Conservation (phyloP, 768 basidiomycete genomes). For the Gymnopilus junonius region DNA sequence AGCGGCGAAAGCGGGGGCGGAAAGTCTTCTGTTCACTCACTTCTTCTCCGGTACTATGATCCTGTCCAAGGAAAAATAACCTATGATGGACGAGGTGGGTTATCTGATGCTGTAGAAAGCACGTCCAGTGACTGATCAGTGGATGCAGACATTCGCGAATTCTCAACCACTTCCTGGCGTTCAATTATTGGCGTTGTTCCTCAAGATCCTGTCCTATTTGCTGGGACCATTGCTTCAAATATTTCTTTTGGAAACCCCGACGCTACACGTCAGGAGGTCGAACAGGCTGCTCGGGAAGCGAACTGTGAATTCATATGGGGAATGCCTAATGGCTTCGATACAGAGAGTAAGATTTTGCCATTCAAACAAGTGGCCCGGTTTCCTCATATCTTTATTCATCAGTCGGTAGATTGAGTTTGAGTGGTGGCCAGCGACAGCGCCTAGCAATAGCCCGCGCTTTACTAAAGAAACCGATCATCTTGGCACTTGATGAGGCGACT, state of each 20-base stretch:
- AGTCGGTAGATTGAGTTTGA: constrained; percentile 74
- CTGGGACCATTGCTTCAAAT: constrained; percentile 93
- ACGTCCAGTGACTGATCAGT: neutral
- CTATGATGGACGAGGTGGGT: constrained; percentile 82
- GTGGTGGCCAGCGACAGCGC: constrained; percentile 82
- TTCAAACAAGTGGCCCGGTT: neutral
- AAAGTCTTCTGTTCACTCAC: constrained; percentile 89
- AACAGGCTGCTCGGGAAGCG: constrained; percentile 85
- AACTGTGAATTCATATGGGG: constrained; percentile 98
- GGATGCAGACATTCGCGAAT: constrained; percentile 79
- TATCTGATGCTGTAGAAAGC: constrained; percentile 12
- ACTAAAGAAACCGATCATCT: constrained; percentile 84
- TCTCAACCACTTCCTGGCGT: constrained; percentile 87
- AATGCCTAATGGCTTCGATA: constrained; percentile 93
- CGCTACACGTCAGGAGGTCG: constrained; percentile 82
- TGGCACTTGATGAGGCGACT: constrained; percentile 91
- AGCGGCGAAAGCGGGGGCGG: constrained; percentile 94
- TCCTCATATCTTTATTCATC: neutral
- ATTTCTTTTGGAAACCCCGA: constrained; percentile 82
- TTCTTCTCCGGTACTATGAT: constrained; percentile 89
- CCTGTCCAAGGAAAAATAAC: constrained; percentile 82
- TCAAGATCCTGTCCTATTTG: constrained; percentile 91
- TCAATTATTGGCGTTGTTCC: constrained; percentile 91
- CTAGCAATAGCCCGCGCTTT: constrained; percentile 87
- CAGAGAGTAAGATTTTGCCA: constrained; percentile 64